Conservation (phyloP, 495 filamentous ascomycete species). For the Podospora bellae-mahoneyi region DNA sequence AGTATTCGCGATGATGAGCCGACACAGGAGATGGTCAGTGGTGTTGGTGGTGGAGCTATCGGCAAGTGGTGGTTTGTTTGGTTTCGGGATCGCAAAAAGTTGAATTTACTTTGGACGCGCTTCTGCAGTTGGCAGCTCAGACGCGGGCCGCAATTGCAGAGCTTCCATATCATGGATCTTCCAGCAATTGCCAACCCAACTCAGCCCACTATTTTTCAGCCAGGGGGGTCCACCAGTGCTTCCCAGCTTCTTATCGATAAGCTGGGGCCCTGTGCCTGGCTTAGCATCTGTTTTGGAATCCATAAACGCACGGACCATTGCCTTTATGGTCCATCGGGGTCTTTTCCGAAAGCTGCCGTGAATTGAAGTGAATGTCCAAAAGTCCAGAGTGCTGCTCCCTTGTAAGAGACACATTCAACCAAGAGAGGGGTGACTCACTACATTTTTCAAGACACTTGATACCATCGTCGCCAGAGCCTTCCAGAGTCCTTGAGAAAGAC, state of each 20-base stretch:
- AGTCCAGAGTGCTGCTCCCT: not conserved
- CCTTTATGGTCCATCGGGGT: not conserved
- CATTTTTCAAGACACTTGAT: not conserved
- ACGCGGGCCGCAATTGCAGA: slow-evolving; percentile 19
- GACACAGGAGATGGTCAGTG: not conserved
- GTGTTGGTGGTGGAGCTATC: slow-evolving; percentile 4
- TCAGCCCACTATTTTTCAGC: slow-evolving; percentile 19
- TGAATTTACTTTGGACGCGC: slow-evolving; percentile 17
- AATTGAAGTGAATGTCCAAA: not conserved
- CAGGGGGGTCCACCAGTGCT: not conserved
- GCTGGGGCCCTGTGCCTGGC: not conserved
- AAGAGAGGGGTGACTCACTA: not conserved
- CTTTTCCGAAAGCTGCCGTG: not conserved
- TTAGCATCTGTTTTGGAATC: not conserved
- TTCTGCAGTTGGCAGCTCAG: not conserved
- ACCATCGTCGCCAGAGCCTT: not conserved
- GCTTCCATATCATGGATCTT: not conserved
- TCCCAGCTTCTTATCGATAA: slow-evolving; percentile 18
- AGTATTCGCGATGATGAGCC: not conserved
- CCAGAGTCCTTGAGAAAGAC: not conserved
- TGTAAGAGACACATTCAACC: not conserved
- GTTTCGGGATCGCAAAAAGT: slow-evolving; percentile 2
- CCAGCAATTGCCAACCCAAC: slow-evolving; percentile 14
- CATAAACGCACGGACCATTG: not conserved
- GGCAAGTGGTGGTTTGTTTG: not conserved